Conservation (phyloP, 78 protist genomes). For the Pelomyxa schiedti region DNA sequence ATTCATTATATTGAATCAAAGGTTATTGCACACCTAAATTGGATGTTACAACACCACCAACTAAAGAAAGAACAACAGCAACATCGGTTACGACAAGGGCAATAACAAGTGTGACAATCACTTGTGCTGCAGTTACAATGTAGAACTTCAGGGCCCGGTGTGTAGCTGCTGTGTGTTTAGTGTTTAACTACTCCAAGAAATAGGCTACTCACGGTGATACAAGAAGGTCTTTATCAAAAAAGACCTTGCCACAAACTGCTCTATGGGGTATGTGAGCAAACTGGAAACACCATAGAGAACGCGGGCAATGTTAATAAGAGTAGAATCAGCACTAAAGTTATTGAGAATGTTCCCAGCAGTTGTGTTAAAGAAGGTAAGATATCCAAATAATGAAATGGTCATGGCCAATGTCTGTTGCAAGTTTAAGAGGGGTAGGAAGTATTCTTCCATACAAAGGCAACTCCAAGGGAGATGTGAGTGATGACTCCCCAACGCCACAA, state of each 20-base stretch:
- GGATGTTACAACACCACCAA: no score
- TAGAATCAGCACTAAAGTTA: background rate
- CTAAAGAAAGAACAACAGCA: background rate
- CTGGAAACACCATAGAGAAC: background rate
- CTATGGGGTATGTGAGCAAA: slow-evolving; percentile 8
- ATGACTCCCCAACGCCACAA: background rate
- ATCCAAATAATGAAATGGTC: background rate
- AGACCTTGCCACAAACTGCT: slow-evolving; percentile 5
- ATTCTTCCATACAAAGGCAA: no score
- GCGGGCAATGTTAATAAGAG: background rate
- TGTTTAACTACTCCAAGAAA: background rate
- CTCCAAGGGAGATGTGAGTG: background rate
- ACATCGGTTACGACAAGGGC: background rate
- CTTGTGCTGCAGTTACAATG: background rate
- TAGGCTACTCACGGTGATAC: background rate
- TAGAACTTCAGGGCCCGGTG: no score
- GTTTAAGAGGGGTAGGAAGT: no score
- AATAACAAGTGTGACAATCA: background rate
- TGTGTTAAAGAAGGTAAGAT: background rate
- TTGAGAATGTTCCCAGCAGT: slow-evolving; percentile 4
- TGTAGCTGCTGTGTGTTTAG: no score
- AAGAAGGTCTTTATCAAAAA: background rate
- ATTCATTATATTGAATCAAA: no score
- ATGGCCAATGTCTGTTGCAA: no score
- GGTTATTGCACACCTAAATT: no score